These are phyloP conservation scores for Penicillium antarcticum DNA, from an alignment of 495 filamentous ascomycete genomes.

Conservation along the genomic window DNA sequence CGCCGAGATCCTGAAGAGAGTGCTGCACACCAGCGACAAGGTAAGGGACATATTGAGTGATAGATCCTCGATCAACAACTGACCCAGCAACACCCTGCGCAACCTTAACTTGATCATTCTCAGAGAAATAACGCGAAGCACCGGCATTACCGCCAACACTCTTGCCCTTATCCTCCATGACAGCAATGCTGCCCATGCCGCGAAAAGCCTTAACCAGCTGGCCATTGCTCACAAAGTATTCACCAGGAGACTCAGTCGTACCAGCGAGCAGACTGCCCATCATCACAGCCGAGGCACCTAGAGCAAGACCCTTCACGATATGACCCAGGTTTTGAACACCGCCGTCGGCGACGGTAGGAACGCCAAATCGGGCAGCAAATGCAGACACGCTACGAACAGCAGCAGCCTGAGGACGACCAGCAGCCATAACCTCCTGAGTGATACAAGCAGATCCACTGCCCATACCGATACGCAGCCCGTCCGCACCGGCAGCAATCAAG, in stretches of 20 bases:
- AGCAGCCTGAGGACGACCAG: slow-evolving; percentile 90
- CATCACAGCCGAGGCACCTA: slow-evolving; percentile 96
- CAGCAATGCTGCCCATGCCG: slow-evolving; percentile 97
- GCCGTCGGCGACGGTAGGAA: slow-evolving; percentile 96
- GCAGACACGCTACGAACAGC: slow-evolving; percentile 82
- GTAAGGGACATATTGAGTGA: slow-evolving; percentile 94
- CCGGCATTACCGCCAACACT: slow-evolving; percentile 75
- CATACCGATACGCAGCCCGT: slow-evolving; percentile 98
- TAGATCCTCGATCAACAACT: slow-evolving; percentile 69
- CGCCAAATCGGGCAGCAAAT: slow-evolving; percentile 90
- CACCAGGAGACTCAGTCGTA: slow-evolving; percentile 94
- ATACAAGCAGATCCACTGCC: slow-evolving; percentile 97
- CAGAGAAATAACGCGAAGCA: slow-evolving; percentile 96
- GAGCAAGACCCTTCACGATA: slow-evolving; percentile 94
- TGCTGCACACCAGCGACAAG: slow-evolving; percentile 94
- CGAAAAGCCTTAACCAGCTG: slow-evolving; percentile 98
- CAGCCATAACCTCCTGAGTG: slow-evolving; percentile 99
- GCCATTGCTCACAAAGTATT: slow-evolving; percentile 90
- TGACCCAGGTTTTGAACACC: slow-evolving; percentile 98
- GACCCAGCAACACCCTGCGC: slow-evolving; percentile 89
- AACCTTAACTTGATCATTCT: slow-evolving; percentile 89
- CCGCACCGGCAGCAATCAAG: slow-evolving; percentile 90
- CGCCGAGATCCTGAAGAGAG: slow-evolving; percentile 92
- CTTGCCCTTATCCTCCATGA: slow-evolving; percentile 93
- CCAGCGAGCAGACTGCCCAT: slow-evolving; percentile 98